These are phyloP conservation scores for Sporisorium graminicola DNA, from an alignment of 1,284 basidiomycete genomes.

Conservation along the genomic window DNA sequence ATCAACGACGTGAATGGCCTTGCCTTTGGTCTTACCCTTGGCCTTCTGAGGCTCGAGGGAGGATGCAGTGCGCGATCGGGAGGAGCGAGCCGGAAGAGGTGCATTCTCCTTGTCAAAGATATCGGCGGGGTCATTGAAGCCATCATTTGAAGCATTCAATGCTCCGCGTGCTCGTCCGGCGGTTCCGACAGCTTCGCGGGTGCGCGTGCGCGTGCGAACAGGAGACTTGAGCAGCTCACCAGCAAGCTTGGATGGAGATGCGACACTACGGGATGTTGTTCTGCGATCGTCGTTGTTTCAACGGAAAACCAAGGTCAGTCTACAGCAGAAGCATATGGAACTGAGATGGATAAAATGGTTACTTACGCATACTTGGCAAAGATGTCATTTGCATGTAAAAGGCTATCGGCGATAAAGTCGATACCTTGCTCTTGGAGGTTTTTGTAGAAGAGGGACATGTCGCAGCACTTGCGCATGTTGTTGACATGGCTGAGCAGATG, in stretches of 20 bases:
- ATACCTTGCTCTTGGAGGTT: constrained; percentile 34
- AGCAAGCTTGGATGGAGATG: constrained; percentile 51
- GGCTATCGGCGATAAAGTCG: constrained; percentile 49
- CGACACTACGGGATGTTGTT: constrained; percentile 32
- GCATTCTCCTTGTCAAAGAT: constrained; percentile 48
- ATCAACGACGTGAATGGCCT: constrained; percentile 12
- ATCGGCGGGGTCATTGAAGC: constrained; percentile 22
- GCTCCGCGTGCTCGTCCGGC: constrained; percentile 19
- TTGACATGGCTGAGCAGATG: constrained; percentile 52
- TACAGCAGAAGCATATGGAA: neutral
- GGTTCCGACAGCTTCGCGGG: constrained; percentile 9
- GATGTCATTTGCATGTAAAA: constrained; percentile 50
- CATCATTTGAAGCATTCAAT: constrained; percentile 9
- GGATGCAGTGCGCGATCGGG: constrained; percentile 26
- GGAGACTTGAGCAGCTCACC: constrained; percentile 59
- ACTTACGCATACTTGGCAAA: constrained; percentile 51
- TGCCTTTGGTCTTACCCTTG: constrained; percentile 30
- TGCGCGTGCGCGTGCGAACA: constrained; percentile 42
- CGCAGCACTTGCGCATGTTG: constrained; percentile 53
- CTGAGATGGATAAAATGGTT: neutral
- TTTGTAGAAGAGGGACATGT: constrained; percentile 50
- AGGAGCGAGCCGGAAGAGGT: constrained; percentile 23
- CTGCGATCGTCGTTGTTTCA: constrained; percentile 11
- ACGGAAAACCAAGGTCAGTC: neutral
- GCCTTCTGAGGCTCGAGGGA: constrained; percentile 27